Evolutionary conservation across 169 alveolate species (phyloP), one percentile per base, ranked within the genome.

Genomic region (Cryptosporidium bovis): DNA sequence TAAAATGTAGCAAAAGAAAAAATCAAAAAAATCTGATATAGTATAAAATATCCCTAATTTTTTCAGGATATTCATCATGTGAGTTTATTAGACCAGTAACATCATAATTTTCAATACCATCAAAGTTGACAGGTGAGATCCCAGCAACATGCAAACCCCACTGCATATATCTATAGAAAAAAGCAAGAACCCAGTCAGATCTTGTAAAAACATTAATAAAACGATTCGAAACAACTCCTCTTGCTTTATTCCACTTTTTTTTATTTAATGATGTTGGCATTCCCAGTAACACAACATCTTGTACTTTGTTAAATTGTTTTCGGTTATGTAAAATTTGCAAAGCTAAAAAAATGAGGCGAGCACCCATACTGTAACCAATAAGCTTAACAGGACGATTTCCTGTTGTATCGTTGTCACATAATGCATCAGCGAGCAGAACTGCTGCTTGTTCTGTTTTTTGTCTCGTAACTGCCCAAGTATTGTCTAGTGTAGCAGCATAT

Each of bases 281-380:
- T 18, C 98, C 98, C 82, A 95, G 93, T 66, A 96, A 84, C 40
- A 93, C 94, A 71, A 92, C 97, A 82, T 94, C 96, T 83, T 92
- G 91, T 44, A 96, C 94, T 66, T 91, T 82, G 90, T 92, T 90
- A 62, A 93, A 87, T 64, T 91, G 83, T 48, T 92, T 83, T 12
- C 84, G 71, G 24, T 48, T 90, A 83, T 95, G 90, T 64, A 96
- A 91, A 53, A 93, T 94, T 90, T 94, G 93, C 55, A 96, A 90
- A 34, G 97, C 91, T 69, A 94, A 90, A 83, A 92, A 92, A 31
- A 96, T 93, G 44, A 94, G 97, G 7, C 97, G 91, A 16, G 98
- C 97, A 24, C 98, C 98, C 93, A 95, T 93, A 84, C 96, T 90
- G 91, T 94, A 95, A 34, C 98, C 98, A 20, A 95, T 93, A 33